Evolutionary conservation across 495 filamentous ascomycete species (phyloP).

Genomic region (Margaritispora aquatica): DNA sequence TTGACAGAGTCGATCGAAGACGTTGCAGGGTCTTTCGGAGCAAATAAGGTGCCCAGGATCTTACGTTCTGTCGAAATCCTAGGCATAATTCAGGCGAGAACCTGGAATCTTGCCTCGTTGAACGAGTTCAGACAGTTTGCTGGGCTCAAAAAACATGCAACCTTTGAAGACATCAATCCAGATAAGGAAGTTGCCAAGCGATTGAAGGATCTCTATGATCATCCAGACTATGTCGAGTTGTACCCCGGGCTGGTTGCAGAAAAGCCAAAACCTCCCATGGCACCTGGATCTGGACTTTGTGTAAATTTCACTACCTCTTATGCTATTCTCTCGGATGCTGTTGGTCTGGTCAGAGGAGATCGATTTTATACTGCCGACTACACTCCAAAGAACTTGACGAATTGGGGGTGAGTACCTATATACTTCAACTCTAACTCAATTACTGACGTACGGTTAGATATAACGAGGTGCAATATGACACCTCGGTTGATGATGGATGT

Average conservation of each 20-base stretch:
- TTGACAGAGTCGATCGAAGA: constrained; percentile 61
- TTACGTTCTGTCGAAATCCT: constrained; percentile 76
- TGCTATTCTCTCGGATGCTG: constrained; percentile 80
- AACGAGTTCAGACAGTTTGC: constrained; percentile 89
- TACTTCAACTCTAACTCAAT: neutral
- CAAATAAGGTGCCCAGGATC: constrained; percentile 65
- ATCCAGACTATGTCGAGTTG: constrained; percentile 73
- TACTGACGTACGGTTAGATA: constrained; percentile 27
- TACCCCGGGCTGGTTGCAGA: constrained; percentile 82
- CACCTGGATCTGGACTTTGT: constrained; percentile 73
- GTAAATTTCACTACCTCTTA: constrained; percentile 79
- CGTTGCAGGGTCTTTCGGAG: constrained; percentile 57
- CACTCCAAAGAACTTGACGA: constrained; percentile 69
- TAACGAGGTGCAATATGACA: constrained; percentile 65
- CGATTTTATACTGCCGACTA: constrained; percentile 77
- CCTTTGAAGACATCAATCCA: constrained; percentile 80
- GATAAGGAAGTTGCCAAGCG: constrained; percentile 67
- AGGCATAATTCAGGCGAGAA: constrained; percentile 76
- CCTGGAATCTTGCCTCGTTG: constrained; percentile 75
- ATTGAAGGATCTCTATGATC: constrained; percentile 69
- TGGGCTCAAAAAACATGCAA: constrained; percentile 63
- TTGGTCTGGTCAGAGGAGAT: constrained; percentile 79
- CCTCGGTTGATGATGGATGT: constrained; percentile 71
- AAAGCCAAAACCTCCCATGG: constrained; percentile 65
- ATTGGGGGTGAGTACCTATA: constrained; percentile 54